Base-by-base conservation (phyloP, 805 yeast genomes). In the Yamadazyma ubonensis region DNA sequence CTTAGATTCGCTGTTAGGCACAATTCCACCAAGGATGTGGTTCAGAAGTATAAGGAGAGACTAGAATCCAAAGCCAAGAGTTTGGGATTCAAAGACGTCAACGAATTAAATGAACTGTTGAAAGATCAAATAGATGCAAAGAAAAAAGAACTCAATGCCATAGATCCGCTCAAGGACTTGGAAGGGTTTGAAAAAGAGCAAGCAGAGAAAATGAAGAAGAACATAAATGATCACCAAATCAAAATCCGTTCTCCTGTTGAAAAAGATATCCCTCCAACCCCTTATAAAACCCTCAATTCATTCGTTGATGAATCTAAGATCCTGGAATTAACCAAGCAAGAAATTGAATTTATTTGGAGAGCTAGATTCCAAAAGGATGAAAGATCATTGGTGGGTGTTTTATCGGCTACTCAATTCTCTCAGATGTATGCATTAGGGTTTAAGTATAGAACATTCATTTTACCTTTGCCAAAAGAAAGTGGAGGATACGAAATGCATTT, bases 311-410 rank as follows among this genome's bases (percentile, higher is more conserved):
- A 79, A 6, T 84, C 75, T 1, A 90, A 88, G 58, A 49, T 87
- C 34, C 44, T 62, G 35, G 71, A 67, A 4, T 73, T 90, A 38
- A 73, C 78, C 0, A 51, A 59, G 3, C 71, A 75, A 45, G 95
- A 87, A 52, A 67, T 91, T 37, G 95, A 86, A 52, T 73, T 76
- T 51, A 65, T 93, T 14, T 93, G 99, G 99, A 80, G 86, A 57
- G 88, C 96, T 0, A 76, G 96, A 49, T 90, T 90, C 64, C 76
- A 76, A 31, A 59, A 63, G 42, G 76, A 76, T 42, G 81, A 79
- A 5, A 65, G 78, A 33, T 61, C 81, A 6, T 55, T 93, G 45
- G 74, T 79, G 49, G 95, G 97, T 0, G 70, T 77, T 1, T 65
- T 88, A 27, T 74, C 78, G 6, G 60, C 63, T 2, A 66, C 66